Base-by-base conservation (phyloP, 371 early-diverging fungal species). In the Lichtheimia corymbifera region DNA sequence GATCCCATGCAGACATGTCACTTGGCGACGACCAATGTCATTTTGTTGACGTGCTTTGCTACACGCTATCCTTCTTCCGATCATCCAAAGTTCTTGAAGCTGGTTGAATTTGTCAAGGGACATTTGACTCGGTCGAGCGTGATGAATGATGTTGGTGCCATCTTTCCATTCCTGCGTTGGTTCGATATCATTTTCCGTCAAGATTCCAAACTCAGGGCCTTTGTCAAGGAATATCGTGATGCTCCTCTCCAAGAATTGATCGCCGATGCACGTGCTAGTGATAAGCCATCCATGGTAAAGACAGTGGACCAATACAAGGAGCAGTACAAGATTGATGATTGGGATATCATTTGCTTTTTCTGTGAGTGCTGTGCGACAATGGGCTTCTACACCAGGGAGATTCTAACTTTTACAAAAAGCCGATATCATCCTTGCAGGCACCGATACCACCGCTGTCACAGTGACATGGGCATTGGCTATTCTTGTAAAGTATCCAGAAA, bases 401-500 rank as follows among this genome's bases (percentile, higher is more conserved):
- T 22, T 3, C 13, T 52, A 13, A 14, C 52, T 13, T 52, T 52
- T 5, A 22, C 18, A 22, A 22, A 17, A 15, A 63, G 63, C 30
- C 27, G 64, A 72, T 49, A 42, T 63, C 35, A 28, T 68, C 4
- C 30, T 55, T 12, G 72, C 64, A 24, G 69, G 69, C 2, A 53
- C 59, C 17, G 72, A 66, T 13, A 68, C 69, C 45, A 63, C 59
- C 20, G 60, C 69, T 13, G 54, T 64, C 5, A 53, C 62, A 24
- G 18, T 66, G 24, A 49, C 64, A 24, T 69, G 69, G 66, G 49
- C 56, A 22, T 55, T 72, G 41, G 62, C 64, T 35, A 62, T 69
- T 42, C 52, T 72, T 27, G 58, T 66, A n/a, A 47, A 66, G 18
- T 45, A 72, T 28, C 66, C 70, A 2, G 65, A 72, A 20, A 44